Percentiles rank a stretch among this genome's conserved stretches.
Evolutionary conservation across 208 protist genomes (phyloP).

Genomic region (Crithidia fasciculata): DNA sequence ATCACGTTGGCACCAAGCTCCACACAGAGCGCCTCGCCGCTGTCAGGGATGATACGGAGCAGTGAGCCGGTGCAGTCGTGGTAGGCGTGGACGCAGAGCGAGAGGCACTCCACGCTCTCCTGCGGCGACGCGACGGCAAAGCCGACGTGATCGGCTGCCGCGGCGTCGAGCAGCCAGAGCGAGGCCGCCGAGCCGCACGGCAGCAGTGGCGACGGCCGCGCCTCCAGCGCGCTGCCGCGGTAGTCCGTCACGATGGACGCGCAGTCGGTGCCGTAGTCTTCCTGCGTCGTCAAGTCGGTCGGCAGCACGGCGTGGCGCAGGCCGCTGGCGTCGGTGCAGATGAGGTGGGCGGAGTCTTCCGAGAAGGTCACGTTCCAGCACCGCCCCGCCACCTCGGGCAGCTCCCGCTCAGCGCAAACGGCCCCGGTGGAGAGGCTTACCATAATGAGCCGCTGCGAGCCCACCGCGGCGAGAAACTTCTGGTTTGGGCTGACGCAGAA

Average conservation of each 20-base stretch:
- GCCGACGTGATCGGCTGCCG: slow-evolving; percentile 18
- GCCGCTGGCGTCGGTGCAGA: slow-evolving; percentile 61
- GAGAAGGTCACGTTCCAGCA: slow-evolving; percentile 76
- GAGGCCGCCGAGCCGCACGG: slow-evolving; percentile 45
- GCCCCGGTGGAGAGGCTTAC: slow-evolving; percentile 49
- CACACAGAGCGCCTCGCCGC: slow-evolving; percentile 30
- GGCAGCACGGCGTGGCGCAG: slow-evolving; percentile 60
- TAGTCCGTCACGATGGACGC: slow-evolving; percentile 59
- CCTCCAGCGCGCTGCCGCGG: slow-evolving; percentile 38
- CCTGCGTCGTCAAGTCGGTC: slow-evolving; percentile 36
- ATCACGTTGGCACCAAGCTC: slow-evolving; percentile 47
- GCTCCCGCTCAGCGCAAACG: slow-evolving; percentile 39
- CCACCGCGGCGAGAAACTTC: slow-evolving; percentile 59
- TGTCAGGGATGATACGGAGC: slow-evolving; percentile 44
- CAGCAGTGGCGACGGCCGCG: slow-evolving; percentile 56
- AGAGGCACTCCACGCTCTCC: slow-evolving; percentile 57
- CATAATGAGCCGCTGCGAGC: slow-evolving; percentile 45
- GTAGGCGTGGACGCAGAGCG: slow-evolving; percentile 63
- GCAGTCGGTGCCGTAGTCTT: slow-evolving; percentile 43
- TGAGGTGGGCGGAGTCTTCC: slow-evolving; percentile 54
- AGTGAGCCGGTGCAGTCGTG: slow-evolving; percentile 70
- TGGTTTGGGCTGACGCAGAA: slow-evolving; percentile 82
- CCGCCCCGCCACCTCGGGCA: slow-evolving; percentile 34
- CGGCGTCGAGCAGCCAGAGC: slow-evolving; percentile 34
- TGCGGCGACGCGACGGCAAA: slow-evolving; percentile 26